A percentile compares a stretch with the other conserved stretches of the same genome.
Evolutionary conservation across 2,329 filamentous ascomycete genomes (phyloP).

Genomic region (Calonectria honghensis): DNA sequence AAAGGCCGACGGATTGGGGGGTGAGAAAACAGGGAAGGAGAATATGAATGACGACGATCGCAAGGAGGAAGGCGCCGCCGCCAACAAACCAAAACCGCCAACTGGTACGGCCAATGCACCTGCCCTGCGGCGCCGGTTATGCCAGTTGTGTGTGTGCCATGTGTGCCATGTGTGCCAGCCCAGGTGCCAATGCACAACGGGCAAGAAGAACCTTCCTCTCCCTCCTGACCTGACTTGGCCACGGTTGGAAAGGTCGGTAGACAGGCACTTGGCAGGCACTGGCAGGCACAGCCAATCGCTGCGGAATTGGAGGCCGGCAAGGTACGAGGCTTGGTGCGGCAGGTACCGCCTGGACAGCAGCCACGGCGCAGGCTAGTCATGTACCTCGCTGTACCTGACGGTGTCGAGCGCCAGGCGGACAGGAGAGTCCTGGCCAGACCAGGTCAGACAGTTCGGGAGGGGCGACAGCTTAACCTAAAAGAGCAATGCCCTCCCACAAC

Average conservation of each 20-base stretch:
- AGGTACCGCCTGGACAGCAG: conserved; percentile 12
- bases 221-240: conserved; percentile 21
- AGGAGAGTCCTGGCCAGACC: conserved; percentile 16
- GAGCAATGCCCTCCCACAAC: conserved; percentile 18
- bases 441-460: conserved; percentile 34
- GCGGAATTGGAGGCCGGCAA: conserved; percentile 12
- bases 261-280: neutral
- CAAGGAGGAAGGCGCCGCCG: conserved; percentile 44
- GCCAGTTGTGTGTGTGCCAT: neutral
- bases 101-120: conserved; percentile 25
- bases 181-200: conserved; percentile 27
- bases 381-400: conserved; percentile 3
- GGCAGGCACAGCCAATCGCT: conserved; percentile 1
- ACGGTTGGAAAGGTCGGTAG: neutral
- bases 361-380: conserved; percentile 5
- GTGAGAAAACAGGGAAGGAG: conserved; percentile 34
- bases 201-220: conserved; percentile 26
- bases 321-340: neutral
- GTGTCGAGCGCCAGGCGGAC: neutral
- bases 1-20: conserved; percentile 19
- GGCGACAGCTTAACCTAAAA: conserved; percentile 27
- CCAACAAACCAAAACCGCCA: conserved; percentile 24
- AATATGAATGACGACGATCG: conserved; percentile 53
- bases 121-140: conserved; percentile 12
- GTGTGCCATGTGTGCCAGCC: conserved; percentile 15